Percentiles rank a stretch among this genome's conserved stretches.
Conservation (phyloP, 2,329 filamentous ascomycete genomes). For the Periconia macrospinosa region DNA sequence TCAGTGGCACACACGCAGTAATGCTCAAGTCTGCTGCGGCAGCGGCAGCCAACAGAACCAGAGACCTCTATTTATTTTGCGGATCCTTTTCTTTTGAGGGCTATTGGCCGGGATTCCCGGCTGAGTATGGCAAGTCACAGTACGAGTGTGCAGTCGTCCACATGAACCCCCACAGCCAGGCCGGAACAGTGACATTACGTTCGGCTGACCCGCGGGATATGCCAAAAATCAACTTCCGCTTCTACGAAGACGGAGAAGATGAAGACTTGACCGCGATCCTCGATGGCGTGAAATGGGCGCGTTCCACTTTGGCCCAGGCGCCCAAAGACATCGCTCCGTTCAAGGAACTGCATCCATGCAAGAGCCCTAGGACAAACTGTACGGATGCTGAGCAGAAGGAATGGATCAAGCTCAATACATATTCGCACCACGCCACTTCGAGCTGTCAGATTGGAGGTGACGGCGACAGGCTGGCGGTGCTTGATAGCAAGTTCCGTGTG, state of each 20-base stretch:
- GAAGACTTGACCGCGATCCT: slow-evolving; percentile 2
- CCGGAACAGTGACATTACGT: slow-evolving; percentile 60
- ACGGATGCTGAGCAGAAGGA: too few relatives aligned
- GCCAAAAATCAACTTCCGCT: slow-evolving; percentile 53
- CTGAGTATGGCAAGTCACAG: too few relatives aligned
- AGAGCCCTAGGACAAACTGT: too few relatives aligned
- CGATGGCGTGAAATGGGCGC: too few relatives aligned
- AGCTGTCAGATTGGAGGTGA: slow-evolving; percentile 58
- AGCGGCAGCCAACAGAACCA: too few relatives aligned
- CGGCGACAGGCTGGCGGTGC: slow-evolving; percentile 52
- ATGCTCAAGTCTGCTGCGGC: too few relatives aligned
- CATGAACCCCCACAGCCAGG: too few relatives aligned
- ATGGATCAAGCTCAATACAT: slow-evolving; percentile 9
- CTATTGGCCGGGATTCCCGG: too few relatives aligned
- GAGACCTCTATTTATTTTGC: too few relatives aligned
- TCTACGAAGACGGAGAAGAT: neutral
- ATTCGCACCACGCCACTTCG: slow-evolving; percentile 60
- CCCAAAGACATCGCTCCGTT: neutral
- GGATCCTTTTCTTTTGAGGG: too few relatives aligned
- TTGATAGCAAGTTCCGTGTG: slow-evolving; percentile 60
- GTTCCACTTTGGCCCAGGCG: neutral
- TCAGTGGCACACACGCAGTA: too few relatives aligned
- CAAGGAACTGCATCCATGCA: neutral
- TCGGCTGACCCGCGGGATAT: slow-evolving; percentile 62
- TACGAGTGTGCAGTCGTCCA: too few relatives aligned